Base-by-base conservation (phyloP, 2,329 filamentous ascomycete species). In the Aspergillus spinulosporus region DNA sequence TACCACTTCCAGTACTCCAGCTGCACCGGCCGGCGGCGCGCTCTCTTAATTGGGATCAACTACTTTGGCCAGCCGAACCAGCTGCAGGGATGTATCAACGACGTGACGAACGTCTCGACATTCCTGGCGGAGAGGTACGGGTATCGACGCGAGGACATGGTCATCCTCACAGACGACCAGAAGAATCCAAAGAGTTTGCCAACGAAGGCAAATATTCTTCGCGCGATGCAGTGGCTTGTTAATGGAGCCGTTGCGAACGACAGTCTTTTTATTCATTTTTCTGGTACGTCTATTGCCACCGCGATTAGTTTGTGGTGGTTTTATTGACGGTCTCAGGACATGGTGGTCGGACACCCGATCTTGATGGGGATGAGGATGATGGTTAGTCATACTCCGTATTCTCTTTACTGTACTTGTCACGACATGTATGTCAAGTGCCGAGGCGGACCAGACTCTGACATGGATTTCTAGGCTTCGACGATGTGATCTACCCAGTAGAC, bases 141-240 rank as follows among this genome's bases (percentile, higher is more conserved):
- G 6, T 97, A 97, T 74, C 92, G 91, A 75, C 82, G 92, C 56
- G 92, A 97, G 75, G 93, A 97, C 70, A 97, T 97, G 93, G 93
- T 97, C 37, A 89, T 94, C 61, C 82, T 97, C 69, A 97, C 93
- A 34, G 93, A 97, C 68, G 93, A 97, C 71, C 92, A 97, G 78
- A 88, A 92, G 69, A 96, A 96, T 67, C 90, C 90, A n/a, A 92
- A 97, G 89, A 96, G 91, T 74, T 88, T 96, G 73, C 93, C 93
- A 1, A 96, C 90, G 5, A 97, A 97, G 74, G 88, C 90, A 63
- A 97, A 97, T 70, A 96, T 97, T 54, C 74, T 97, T 14, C 84
- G 93, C 50, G 93, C 93, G 26, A 97, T 97, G 93, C 92, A 97
- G 69, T 97, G 93, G 93, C 80, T 97, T n/a, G 92, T 97, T 58